phyloP scores from a whole-genome alignment of 2,329 filamentous ascomycete species.

The Rutstroemia sydowiana region DNA sequence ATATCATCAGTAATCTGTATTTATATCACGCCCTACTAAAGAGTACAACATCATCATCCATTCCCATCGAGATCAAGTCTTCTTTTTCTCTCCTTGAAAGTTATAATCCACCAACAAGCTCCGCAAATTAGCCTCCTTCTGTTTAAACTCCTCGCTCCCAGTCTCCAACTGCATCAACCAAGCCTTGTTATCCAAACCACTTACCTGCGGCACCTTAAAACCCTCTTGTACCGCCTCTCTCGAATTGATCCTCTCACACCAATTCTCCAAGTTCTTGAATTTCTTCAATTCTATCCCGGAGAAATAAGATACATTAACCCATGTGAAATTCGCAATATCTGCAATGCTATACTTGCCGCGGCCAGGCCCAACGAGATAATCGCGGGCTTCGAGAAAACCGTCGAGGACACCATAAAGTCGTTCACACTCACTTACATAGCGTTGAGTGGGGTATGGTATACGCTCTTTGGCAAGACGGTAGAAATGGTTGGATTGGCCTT shows the following conservation, averaged over 20 bases:
- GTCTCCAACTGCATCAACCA: conserved; percentile 36
- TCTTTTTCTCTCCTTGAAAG: too few species aligned
- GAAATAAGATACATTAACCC: conserved; percentile 54
- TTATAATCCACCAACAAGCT: conserved; percentile 21
- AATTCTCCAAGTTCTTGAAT: conserved; percentile 59
- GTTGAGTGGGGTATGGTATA: conserved; percentile 63
- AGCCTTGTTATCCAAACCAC: conserved; percentile 34
- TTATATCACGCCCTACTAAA: too few species aligned
- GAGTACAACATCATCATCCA: too few species aligned
- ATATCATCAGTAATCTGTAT: too few species aligned
- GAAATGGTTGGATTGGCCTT: conserved; percentile 76
- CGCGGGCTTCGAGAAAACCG: conserved; percentile 47
- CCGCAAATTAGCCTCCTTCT: conserved; percentile 34
- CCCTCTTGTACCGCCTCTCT: conserved; percentile 58
- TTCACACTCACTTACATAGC: conserved; percentile 69
- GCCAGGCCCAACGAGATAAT: conserved; percentile 47
- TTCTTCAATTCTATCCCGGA: conserved; percentile 55
- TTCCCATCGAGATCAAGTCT: too few species aligned
- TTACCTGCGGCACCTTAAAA: conserved; percentile 49
- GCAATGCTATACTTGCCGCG: conserved; percentile 55
- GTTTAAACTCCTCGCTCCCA: conserved; percentile 41
- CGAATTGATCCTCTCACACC: conserved; percentile 55
- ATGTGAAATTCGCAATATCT: conserved; percentile 67
- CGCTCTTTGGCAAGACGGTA: conserved; percentile 57
- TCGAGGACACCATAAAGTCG: conserved; percentile 69